phyloP scores from a whole-genome alignment of 495 filamentous ascomycete genomes.

The Daldinia decipiens region DNA sequence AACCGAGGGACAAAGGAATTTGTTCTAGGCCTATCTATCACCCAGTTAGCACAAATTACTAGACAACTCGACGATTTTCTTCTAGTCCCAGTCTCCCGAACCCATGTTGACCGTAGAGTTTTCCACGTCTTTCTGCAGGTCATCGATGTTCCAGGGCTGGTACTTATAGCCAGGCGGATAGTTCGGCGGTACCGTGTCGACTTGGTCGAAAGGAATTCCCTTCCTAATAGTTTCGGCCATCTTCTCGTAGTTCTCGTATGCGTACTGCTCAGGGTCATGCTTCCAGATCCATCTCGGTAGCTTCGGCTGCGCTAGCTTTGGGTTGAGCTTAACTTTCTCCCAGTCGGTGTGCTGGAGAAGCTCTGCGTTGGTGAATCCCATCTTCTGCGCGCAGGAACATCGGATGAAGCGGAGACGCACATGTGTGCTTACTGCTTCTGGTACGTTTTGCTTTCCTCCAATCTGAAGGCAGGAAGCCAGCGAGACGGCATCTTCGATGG shows the following conservation, averaged over 20 bases:
- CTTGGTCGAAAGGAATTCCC: constrained; percentile 53
- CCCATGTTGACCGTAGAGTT: constrained; percentile 53
- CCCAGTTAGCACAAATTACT: not conserved
- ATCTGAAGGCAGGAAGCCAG: constrained; percentile 70
- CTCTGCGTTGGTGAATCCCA: constrained; percentile 65
- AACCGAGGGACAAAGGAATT: not conserved
- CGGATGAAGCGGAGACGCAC: constrained; percentile 64
- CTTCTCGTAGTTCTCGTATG: constrained; percentile 63
- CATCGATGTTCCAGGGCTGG: constrained; percentile 58
- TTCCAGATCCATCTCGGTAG: constrained; percentile 64
- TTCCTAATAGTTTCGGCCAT: constrained; percentile 54
- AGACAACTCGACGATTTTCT: not conserved
- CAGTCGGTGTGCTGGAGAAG: constrained; percentile 68
- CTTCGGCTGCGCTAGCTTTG: constrained; percentile 59
- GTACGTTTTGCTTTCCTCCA: constrained; percentile 56
- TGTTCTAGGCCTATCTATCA: not conserved
- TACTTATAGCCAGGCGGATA: constrained; percentile 59
- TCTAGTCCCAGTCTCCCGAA: constrained; percentile 53
- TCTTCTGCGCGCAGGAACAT: constrained; percentile 65
- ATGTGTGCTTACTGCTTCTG: constrained; percentile 59
- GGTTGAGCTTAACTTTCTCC: constrained; percentile 64
- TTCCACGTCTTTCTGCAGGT: constrained; percentile 53
- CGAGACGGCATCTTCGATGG: constrained; percentile 74
- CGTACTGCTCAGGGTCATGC: constrained; percentile 68
- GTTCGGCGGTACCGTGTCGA: constrained; percentile 53